phyloP scores from a whole-genome alignment of 1,139 yeast species.

The Kodamaea sp. region DNA sequence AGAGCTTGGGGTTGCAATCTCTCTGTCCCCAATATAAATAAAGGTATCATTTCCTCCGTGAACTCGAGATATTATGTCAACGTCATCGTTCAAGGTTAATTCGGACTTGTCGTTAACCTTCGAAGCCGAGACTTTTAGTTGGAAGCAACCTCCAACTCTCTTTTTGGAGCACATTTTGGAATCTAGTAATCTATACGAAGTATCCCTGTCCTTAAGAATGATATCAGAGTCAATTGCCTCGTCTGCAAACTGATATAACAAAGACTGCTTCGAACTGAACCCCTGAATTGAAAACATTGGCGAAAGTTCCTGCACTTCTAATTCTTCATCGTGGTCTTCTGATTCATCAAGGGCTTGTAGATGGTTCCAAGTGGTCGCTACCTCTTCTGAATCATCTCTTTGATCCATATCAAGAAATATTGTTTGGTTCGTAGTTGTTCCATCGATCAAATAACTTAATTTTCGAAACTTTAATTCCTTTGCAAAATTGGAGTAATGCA shows the following conservation, averaged over 20 bases:
- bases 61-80: slow-evolving; percentile 42
- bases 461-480: slow-evolving; percentile 67
- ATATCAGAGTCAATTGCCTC: slow-evolving; percentile 39
- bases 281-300: neutral
- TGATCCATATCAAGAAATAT: slow-evolving; percentile 52
- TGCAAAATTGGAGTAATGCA: slow-evolving; percentile 67
- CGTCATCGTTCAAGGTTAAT: slow-evolving; percentile 39
- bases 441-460: slow-evolving; percentile 59
- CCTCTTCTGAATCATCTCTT: slow-evolving; percentile 41
- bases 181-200: slow-evolving; percentile 20
- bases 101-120: slow-evolving; percentile 38
- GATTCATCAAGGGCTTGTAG: neutral
- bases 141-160: slow-evolving; percentile 44
- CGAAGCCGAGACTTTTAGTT: slow-evolving; percentile 45
- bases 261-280: slow-evolving; percentile 34
- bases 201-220: slow-evolving; percentile 3
- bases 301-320: neutral
- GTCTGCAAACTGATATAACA: slow-evolving; percentile 71
- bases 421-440: slow-evolving; percentile 52
- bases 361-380: too few relatives aligned
- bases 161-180: slow-evolving; percentile 38
- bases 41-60: slow-evolving; percentile 52
- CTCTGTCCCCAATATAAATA: slow-evolving; percentile 65
- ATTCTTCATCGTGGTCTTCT: slow-evolving; percentile 1
- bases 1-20: slow-evolving; percentile 37